phyloP scores from a whole-genome alignment of 2,329 filamentous ascomycete genomes.

The Monilinia fructigena region DNA sequence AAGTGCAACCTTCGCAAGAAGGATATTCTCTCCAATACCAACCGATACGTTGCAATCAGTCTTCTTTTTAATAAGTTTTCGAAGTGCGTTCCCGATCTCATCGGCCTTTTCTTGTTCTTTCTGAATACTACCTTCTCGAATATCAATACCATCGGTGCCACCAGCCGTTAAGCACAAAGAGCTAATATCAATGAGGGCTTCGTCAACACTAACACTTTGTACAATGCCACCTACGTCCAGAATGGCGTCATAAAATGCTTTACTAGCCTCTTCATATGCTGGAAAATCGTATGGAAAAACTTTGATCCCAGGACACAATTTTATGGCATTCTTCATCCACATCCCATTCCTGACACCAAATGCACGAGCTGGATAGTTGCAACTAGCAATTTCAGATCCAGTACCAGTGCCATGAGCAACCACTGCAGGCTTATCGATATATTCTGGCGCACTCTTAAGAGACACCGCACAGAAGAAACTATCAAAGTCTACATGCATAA shows the following conservation, averaged over 20 bases:
- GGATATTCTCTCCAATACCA: slow-evolving; percentile 85
- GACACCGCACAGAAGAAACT: slow-evolving; percentile 98
- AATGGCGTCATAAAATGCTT: slow-evolving; percentile 82
- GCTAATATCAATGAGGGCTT: slow-evolving; percentile 85
- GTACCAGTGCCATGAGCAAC: slow-evolving; percentile 84
- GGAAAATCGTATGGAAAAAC: slow-evolving; percentile 95
- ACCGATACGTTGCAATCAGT: slow-evolving; percentile 89
- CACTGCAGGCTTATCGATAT: slow-evolving; percentile 74
- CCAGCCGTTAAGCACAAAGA: slow-evolving; percentile 62
- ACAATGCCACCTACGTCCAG: slow-evolving; percentile 77
- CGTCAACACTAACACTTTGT: slow-evolving; percentile 96
- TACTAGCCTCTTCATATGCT: slow-evolving; percentile 89
- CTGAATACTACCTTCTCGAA: slow-evolving; percentile 68
- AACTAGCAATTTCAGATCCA: slow-evolving; percentile 94
- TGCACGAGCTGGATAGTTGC: slow-evolving; percentile 86
- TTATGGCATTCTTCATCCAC: slow-evolving; percentile 94
- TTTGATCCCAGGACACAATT: slow-evolving; percentile 81
- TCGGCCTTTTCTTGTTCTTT: slow-evolving; percentile 78
- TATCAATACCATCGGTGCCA: slow-evolving; percentile 62
- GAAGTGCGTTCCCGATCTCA: slow-evolving; percentile 64
- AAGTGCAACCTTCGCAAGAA: slow-evolving; percentile 87
- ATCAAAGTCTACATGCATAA: slow-evolving; percentile 97
- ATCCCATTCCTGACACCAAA: slow-evolving; percentile 95
- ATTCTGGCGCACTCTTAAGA: slow-evolving; percentile 72
- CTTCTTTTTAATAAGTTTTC: slow-evolving; percentile 66